Evolutionary conservation across 495 filamentous ascomycete genomes (phyloP), one percentile per base, ranked within the genome.

Genomic region (Neurospora tetrasperma): DNA sequence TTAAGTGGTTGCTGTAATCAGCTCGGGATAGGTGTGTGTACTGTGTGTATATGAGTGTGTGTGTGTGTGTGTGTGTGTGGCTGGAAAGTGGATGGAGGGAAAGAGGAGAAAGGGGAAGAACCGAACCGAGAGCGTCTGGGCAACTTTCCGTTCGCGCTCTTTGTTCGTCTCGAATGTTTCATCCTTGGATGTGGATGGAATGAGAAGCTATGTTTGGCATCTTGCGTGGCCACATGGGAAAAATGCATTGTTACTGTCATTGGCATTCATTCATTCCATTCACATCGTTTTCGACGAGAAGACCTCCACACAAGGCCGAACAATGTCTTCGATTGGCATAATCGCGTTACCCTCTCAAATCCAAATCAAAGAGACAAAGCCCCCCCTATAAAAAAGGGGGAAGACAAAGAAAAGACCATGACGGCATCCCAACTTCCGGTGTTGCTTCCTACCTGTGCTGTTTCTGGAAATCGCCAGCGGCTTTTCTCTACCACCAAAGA

Each of bases 1-100:
- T 93, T 71, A 84, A 84, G 59, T 86, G 84, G 84, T 18, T 66
- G 23, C 71, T 82, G 20, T 83, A 69, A 75, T 38, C 42, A 18
- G 44, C 9, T 31, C 42, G 54, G 20, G 27, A 69, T 27, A 39
- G 11, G 38, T 14, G 40, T 11, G 38, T 8, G 40, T 16, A 20
- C 27, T 31, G 27, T 31, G 27, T 2, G 27, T 8, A 31, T 16
- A 5, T 31, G 27, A 31, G 27, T 31, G 38, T 9, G 40, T 18
- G 38, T 14, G 40, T 11, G 38, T 14, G 40, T 16, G 38, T 8
- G 40, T 11, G 38, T 9, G 40, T 11, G 43, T 39, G 20, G 41
- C 23, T 38, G 35, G 59, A 46, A 59, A 72, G 48, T 10, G 75
- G 75, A 69, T 71, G 44, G 7, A 59, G 23, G 48, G 48, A 54